Evolutionary conservation across 306 rosid genomes (phyloP).

Genomic region (Comarum palustre): DNA sequence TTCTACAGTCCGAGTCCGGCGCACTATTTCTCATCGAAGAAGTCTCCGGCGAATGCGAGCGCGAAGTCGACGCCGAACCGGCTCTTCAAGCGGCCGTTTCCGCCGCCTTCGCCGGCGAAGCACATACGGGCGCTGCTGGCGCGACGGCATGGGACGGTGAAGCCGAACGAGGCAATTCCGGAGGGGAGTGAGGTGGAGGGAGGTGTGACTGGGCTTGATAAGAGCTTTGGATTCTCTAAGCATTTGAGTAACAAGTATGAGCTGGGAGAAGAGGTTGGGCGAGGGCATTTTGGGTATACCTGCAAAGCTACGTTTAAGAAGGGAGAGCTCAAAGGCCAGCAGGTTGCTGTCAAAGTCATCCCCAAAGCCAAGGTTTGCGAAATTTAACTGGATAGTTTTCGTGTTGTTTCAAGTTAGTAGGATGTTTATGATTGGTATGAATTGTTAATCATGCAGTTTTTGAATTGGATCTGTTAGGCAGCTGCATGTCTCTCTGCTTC

Average conservation of each 20-base stretch:
- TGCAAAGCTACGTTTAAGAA: conserved; percentile 67
- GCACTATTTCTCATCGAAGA: conserved; percentile 56
- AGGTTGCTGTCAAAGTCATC: conserved; percentile 86
- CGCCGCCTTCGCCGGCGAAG: conserved; percentile 94
- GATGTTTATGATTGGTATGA: neutral
- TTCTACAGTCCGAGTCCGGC: conserved; percentile 89
- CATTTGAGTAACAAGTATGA: conserved; percentile 67
- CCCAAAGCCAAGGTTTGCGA: conserved; percentile 70
- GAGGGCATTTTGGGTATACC: conserved; percentile 89
- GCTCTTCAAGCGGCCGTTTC: conserved; percentile 62
- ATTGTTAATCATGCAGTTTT: neutral
- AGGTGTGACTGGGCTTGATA: conserved; percentile 51
- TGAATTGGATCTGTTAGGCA: conserved; percentile 12
- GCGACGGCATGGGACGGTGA: conserved; percentile 72
- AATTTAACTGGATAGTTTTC: conserved; percentile 1
- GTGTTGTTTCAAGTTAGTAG: neutral
- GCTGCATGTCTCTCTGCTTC: neutral
- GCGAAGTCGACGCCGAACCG: conserved; percentile 60
- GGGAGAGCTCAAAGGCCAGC: conserved; percentile 66
- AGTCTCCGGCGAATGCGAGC: conserved; percentile 63
- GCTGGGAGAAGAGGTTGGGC: conserved; percentile 78
- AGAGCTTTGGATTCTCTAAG: conserved; percentile 88
- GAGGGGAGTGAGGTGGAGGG: conserved; percentile 59
- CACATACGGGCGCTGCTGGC: conserved; percentile 68
- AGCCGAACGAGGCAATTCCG: conserved; percentile 74